These are phyloP conservation scores for Alternaria longipes DNA, from an alignment of 2,329 filamentous ascomycete genomes.

Conservation along the genomic window DNA sequence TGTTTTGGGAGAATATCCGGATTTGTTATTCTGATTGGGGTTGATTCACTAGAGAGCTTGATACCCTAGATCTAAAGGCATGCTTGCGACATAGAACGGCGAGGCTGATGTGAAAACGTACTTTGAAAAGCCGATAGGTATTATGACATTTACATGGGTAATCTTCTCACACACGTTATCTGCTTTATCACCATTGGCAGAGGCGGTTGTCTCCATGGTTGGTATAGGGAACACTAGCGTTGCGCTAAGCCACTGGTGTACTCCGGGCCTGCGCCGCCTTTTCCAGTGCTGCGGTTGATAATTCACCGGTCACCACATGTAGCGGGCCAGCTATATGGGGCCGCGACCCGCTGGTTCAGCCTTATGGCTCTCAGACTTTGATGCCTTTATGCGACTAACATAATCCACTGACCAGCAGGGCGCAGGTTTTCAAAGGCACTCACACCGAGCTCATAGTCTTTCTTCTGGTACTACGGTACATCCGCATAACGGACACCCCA, in stretches of 20 bases:
- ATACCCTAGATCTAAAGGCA: constrained; percentile 1
- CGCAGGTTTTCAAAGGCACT: background rate
- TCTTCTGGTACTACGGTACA: background rate
- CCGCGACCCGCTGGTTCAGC: background rate
- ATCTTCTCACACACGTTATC: background rate
- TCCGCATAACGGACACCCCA: background rate
- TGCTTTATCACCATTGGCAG: background rate
- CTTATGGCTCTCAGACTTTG: constrained; percentile 1
- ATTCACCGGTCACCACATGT: background rate
- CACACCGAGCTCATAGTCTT: background rate
- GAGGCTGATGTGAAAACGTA: background rate
- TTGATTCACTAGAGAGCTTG: background rate
- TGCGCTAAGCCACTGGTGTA: constrained; percentile 2
- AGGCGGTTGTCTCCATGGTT: background rate
- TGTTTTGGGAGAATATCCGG: constrained; percentile 55
- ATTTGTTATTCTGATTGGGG: constrained; percentile 41
- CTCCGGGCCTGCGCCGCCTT: background rate
- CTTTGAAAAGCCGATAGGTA: background rate
- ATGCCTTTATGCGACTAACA: background rate
- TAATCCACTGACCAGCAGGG: background rate
- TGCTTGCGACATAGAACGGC: background rate
- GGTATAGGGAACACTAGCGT: background rate
- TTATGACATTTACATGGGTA: background rate
- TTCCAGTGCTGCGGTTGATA: constrained; percentile 6
- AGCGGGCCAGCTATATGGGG: background rate